Evolutionary conservation across 2,329 filamentous ascomycete genomes (phyloP), one percentile per base, ranked within the genome.

Genomic region (Aspergillus felis): DNA sequence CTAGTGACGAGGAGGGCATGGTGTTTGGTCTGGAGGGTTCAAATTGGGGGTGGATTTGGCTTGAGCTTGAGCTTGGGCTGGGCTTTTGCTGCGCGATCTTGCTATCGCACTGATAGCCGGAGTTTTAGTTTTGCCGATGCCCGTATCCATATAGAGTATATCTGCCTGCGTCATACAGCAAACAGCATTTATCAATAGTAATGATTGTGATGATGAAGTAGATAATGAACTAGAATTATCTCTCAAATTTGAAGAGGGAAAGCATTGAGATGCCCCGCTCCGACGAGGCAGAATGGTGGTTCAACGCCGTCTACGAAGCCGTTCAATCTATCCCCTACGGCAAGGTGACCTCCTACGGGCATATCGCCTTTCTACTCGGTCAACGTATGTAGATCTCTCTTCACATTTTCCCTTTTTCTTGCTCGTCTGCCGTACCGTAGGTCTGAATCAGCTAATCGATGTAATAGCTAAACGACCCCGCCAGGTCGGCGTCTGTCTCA

Each of bases 401-500:
- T 89, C 92, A 71, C 91, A 92, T 61, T 89, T 89, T 42, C 79
- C 76, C 57, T 79, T 92, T 7, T 53, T 17, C 9, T 24, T 55
- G 20, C 2, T 24, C 29, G 27, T 47, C 41, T 44, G 20, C 35
- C 12, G 35, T 14, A 42, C 46, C 24, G 2, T 49, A 29, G 44
- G n/a, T 27, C 28, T 29, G 29, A 25, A 52, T 6, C n/a, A 17
- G 20, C 50, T 50, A 48, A 55, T 14, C 17, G 20, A n/a, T 49
- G 2, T 20, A 4, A 29, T 38, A 90, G 87, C 88, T 3, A 83
- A 90, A 69, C 81, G 88, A 2, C 86, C 88, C 1, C 85, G 92
- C 57, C 93, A 97, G 76, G 92, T 97, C 6, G 93, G 93, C 54
- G 82, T 94, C 50, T 95, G 90, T 73, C 83, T 97, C 27, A 97